A percentile compares a stretch with the other conserved stretches of the same genome.
These are phyloP conservation scores for Globisporangium recalcitrans DNA, from an alignment of 352 stramenopile species.

Conservation along the genomic window DNA sequence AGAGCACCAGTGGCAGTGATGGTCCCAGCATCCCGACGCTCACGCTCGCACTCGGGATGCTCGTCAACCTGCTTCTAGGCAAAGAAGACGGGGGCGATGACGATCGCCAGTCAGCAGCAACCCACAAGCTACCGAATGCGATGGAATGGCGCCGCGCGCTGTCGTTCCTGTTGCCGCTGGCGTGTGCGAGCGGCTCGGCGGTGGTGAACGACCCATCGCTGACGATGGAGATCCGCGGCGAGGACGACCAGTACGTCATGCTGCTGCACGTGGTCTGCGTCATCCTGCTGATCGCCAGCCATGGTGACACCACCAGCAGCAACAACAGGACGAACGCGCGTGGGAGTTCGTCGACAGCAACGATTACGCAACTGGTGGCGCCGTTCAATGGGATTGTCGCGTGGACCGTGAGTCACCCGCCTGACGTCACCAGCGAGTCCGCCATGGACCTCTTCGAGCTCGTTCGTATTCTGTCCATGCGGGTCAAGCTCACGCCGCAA, in stretches of 20 bases:
- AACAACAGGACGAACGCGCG: conserved; percentile 13
- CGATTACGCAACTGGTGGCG: conserved; percentile 40
- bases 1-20: conserved; percentile 11
- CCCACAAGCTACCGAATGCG: conserved; percentile 37
- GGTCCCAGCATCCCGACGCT: conserved; percentile 46
- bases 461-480: conserved; percentile 52
- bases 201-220: conserved; percentile 45
- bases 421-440: conserved; percentile 43
- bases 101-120: background rate
- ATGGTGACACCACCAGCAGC: conserved; percentile 26
- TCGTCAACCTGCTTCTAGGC: conserved; percentile 75
- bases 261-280: conserved; percentile 67
- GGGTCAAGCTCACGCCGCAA: conserved; percentile 36
- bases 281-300: conserved; percentile 62
- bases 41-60: conserved; percentile 68
- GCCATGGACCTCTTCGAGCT: conserved; percentile 69
- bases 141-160: conserved; percentile 69
- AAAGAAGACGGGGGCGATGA: conserved; percentile 29
- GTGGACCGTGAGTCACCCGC: conserved; percentile 59
- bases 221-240: conserved; percentile 41
- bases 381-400: conserved; percentile 46
- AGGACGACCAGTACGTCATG: conserved; percentile 79
- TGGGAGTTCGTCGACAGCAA: background rate
- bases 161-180: conserved; percentile 68
- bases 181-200: conserved; percentile 52